Percentiles rank a stretch among this genome's conserved stretches.
Conservation (phyloP, 2,329 filamentous ascomycete species). For the Fusarium napiforme region DNA sequence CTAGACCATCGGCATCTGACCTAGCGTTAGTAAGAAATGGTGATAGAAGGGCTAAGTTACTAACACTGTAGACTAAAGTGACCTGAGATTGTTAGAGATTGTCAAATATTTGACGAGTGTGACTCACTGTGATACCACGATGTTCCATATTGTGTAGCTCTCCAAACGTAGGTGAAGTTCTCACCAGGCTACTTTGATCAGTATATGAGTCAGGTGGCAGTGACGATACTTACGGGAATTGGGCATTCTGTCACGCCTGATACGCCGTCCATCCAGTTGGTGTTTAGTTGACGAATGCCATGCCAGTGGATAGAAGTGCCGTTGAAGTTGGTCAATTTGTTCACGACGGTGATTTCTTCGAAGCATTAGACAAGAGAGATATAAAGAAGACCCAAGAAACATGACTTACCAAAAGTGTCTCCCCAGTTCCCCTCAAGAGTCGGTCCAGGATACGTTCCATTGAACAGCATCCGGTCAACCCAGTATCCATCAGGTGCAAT, state of each 20-base stretch:
- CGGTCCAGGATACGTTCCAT: not conserved
- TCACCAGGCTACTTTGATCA: fast-evolving
- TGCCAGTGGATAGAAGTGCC: not conserved
- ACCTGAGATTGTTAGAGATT: not conserved
- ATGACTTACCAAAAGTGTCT: not conserved
- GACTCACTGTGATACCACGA: conserved; percentile 7
- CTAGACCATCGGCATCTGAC: not conserved
- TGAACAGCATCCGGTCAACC: not conserved
- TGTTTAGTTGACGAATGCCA: not conserved
- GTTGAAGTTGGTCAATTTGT: not conserved
- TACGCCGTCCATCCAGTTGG: conserved; percentile 2
- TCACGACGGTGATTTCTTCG: not conserved
- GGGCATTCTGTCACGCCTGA: conserved; percentile 4
- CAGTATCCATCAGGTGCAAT: not conserved
- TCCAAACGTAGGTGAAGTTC: not conserved
- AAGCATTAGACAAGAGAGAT: not conserved
- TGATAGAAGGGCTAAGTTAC: not conserved
- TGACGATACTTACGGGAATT: not conserved
- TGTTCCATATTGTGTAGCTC: conserved; percentile 1
- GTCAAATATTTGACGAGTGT: fast-evolving
- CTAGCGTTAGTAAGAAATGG: not conserved
- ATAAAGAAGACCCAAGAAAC: too few species aligned
- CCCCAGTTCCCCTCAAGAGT: not conserved
- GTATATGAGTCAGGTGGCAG: fast-evolving
- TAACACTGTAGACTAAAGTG: conserved; percentile 3